A percentile compares a stretch with the other conserved stretches of the same genome.
phyloP scores from a whole-genome alignment of 305 asterid species.

The Coffea humblotiana region DNA sequence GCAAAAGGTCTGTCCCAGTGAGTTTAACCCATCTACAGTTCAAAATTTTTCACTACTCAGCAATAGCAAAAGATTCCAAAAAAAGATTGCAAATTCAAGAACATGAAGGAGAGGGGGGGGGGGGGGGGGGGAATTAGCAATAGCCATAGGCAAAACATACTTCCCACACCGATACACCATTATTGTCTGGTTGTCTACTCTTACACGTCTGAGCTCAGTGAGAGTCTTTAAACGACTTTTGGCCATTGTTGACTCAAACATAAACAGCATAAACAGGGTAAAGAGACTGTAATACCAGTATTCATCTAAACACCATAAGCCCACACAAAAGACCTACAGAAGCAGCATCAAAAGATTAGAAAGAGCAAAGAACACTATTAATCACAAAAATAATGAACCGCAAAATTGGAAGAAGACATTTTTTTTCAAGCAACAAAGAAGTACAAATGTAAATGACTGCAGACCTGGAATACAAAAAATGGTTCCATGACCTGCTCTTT shows the following conservation, averaged over 20 bases:
- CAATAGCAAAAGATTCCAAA: not conserved
- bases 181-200: constrained; percentile 84
- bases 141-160: constrained; percentile 48
- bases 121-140: constrained; percentile 8
- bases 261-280: constrained; percentile 92
- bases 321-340: constrained; percentile 90
- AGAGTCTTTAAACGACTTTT: constrained; percentile 93
- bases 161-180: constrained; percentile 96
- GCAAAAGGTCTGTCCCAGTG: constrained; percentile 89
- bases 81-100: constrained; percentile 5
- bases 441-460: constrained; percentile 23
- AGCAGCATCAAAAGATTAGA: constrained; percentile 23
- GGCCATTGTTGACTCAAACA: constrained; percentile 99
- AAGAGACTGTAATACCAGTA: constrained; percentile 96
- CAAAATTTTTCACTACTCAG: constrained; percentile 24
- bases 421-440: constrained; percentile 4
- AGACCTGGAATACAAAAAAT: constrained; percentile 94
- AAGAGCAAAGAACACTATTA: constrained; percentile 7
- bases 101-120: constrained; percentile 7
- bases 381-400: constrained; percentile 10
- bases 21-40: constrained; percentile 81
- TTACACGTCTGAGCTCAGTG: constrained; percentile 91
- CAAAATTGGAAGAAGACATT: constrained; percentile 4
- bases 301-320: constrained; percentile 96
- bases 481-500: constrained; percentile 96